Base-by-base conservation (phyloP, 2,329 filamentous ascomycete genomes). In the Cordyceps fumosorosea region DNA sequence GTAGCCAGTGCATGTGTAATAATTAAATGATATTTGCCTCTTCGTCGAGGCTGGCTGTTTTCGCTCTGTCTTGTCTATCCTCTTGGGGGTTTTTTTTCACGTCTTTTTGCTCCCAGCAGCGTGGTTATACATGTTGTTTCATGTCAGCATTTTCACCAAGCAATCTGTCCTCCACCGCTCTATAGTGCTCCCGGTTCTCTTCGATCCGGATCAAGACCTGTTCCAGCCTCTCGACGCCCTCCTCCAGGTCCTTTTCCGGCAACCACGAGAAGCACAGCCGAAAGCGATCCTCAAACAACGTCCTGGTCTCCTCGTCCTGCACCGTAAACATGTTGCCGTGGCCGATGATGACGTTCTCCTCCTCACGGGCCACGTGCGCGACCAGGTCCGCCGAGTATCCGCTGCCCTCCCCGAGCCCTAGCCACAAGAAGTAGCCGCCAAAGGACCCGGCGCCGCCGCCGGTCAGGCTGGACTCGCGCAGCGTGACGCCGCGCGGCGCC, bases 351-450 rank as follows among this genome's bases (percentile, higher is more conserved):
- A 96, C 72, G 53, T 86, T 84, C 72, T 89, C 87, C 60, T 88
- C 83, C 24, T 78, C 74, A 69, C 81, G 76, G 18, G 87, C 87
- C 45, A 78, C 77, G 67, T 80, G 75, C 7, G 84, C 83, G 37
- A 91, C 77, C 8, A 81, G 78, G 37, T 75, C 85, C 10, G 80
- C 77, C 60, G 88, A 75, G 3, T 77, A 51, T 60, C 65, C 72
- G 61, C 65, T 72, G 65, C 0, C 87, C 5, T 37, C 34, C 11
- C 5, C 34, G 34, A 96, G 73, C 1, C 79, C 80, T 29, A 96
- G 74, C 91, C 91, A 96, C 54, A 96, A 78, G 72, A 96, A 96
- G 72, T 93, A 96, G 0, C 92, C 92, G 0, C 92, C 92, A 34
- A 87, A 88, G 3, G 87, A 73, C 3, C 77, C 71, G 40, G 77